Conservation (phyloP, 1,284 basidiomycete genomes). For the Ustilago tritici region DNA sequence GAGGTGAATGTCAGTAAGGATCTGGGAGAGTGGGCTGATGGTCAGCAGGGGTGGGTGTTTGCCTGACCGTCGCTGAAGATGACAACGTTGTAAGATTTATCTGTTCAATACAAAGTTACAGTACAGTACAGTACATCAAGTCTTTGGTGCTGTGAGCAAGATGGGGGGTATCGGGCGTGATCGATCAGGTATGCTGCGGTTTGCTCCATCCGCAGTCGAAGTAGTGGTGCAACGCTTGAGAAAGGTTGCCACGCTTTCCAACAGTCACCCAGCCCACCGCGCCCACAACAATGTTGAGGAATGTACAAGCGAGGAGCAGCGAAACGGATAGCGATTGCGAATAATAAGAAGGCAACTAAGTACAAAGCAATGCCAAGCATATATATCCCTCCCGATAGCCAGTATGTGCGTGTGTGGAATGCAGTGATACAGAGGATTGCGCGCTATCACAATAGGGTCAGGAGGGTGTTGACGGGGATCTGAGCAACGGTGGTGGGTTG, state of each 20-base stretch:
- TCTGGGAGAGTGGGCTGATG: conserved; percentile 33
- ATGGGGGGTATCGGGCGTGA: not conserved
- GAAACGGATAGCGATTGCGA: too few species aligned
- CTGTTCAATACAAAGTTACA: conserved; percentile 1
- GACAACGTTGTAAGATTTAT: not conserved
- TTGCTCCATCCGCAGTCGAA: not conserved
- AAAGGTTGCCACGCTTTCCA: not conserved
- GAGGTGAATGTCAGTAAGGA: conserved; percentile 24
- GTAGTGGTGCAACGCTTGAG: not conserved
- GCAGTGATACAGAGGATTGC: too few species aligned
- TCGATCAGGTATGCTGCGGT: not conserved
- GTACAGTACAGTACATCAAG: not conserved
- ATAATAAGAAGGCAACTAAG: too few species aligned
- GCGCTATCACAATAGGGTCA: too few species aligned
- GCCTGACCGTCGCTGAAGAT: conserved; percentile 2
- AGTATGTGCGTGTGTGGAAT: too few species aligned
- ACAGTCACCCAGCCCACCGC: not conserved
- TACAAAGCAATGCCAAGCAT: too few species aligned
- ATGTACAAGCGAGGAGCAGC: too few species aligned
- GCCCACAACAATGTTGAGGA: not conserved
- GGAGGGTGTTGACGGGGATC: too few species aligned
- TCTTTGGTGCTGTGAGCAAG: not conserved
- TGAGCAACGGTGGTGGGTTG: too few species aligned
- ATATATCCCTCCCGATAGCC: too few species aligned
- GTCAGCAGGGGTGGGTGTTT: conserved; percentile 28